Evolutionary conservation across 805 yeast species (phyloP), one percentile per base, ranked within the genome.

Genomic region (Ogataea paraovalis): DNA sequence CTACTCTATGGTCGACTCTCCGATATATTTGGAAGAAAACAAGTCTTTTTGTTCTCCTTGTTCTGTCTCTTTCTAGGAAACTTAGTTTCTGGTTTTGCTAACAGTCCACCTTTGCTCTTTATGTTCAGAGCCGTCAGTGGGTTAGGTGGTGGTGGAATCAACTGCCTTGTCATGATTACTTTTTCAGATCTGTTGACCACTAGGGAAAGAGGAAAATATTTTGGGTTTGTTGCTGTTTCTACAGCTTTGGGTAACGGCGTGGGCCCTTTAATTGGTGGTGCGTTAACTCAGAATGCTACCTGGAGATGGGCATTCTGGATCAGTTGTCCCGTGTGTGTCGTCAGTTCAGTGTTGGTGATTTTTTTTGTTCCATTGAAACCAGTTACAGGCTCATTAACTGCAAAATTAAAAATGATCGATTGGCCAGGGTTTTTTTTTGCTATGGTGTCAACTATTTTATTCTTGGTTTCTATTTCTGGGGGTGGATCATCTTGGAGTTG

Each of bases 231-330:
- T 37, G 83, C 82, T 1, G 57, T 75, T 1, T 67, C 72, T 34
- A 72, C 76, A 14, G 79, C 81, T 0, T 33, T 73, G 12, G 82
- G 82, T 2, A 75, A 77, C 51, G 74, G 75, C 6, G 56, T 74
- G 14, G 85, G 84, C 0, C 85, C 85, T 0, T 68, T 81, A 36
- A 54, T 78, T 7, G 79, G 80, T 67, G 76, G 82, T n/a, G 74
- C 69, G 0, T 70, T 78, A 48, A 68, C 76, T 7, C 62, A 70
- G 46, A 57, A 61, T 37, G 68, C 73, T 2, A 50, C 62, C 4
- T 81, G 85, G 85, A 66, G 82, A 45, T 69, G 75, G 61, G 75
- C 78, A 47, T 81, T 78, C 54, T 76, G 74, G 56, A 59, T 73
- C 42, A 64, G 75, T 57, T 63, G 75, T 18, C 80, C 83, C 3